These are phyloP conservation scores for Trichoderma sp. DNA, from an alignment of 2,329 filamentous ascomycete species.

Conservation along the genomic window DNA sequence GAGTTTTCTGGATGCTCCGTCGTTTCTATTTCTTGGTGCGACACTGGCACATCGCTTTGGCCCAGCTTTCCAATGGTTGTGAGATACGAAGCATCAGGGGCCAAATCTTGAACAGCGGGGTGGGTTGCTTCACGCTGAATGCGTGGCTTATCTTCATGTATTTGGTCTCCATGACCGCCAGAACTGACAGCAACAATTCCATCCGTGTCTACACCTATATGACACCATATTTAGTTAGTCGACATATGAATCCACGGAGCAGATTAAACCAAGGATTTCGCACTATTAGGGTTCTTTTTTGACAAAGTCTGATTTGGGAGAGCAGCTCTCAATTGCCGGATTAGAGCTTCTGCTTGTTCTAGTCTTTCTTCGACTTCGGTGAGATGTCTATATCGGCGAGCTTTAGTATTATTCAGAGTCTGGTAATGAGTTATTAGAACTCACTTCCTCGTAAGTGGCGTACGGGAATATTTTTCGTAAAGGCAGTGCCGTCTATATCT, in stretches of 20 bases:
- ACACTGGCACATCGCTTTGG: not conserved
- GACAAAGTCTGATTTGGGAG: conserved; percentile 35
- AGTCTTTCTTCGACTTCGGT: conserved; percentile 50
- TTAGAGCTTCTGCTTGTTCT: conserved; percentile 41
- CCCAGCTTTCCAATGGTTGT: not conserved
- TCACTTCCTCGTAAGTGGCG: conserved; percentile 52
- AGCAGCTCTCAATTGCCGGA: conserved; percentile 39
- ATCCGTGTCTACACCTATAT: not conserved
- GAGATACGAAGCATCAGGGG: not conserved
- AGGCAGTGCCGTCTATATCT: conserved; percentile 51
- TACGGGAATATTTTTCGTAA: conserved; percentile 53
- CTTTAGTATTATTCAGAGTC: conserved; percentile 23
- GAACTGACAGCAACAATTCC: no score
- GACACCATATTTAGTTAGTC: not conserved
- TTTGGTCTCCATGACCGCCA: not conserved
- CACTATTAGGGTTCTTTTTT: not conserved
- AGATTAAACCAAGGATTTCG: not conserved
- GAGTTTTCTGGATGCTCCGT: not conserved
- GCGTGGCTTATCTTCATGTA: not conserved
- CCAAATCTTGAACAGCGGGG: not conserved
- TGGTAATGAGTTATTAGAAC: conserved; percentile 10
- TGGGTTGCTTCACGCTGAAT: not conserved
- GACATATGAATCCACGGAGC: not conserved
- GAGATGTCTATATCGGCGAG: conserved; percentile 39
- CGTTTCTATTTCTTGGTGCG: not conserved